phyloP scores from a whole-genome alignment of 768 basidiomycete genomes.

The Rickenella mellea region DNA sequence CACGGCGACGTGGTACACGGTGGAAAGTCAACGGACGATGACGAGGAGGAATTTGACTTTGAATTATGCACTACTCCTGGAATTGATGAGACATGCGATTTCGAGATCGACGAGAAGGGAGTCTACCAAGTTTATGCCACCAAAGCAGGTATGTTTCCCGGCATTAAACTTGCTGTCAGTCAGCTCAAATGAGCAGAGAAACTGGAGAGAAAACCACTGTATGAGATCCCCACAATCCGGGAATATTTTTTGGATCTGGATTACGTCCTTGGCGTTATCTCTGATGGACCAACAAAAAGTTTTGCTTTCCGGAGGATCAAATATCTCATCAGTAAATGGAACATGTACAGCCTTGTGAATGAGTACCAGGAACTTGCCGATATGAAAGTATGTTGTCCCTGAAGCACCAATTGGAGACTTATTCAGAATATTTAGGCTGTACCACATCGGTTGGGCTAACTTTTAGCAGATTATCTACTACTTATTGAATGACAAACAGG shows the following conservation, averaged over 20 bases:
- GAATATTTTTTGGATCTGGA: constrained; percentile 98
- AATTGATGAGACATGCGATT: constrained; percentile 46
- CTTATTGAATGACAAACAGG: constrained; percentile 27
- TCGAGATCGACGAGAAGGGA: constrained; percentile 76
- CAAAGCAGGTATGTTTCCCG: constrained; percentile 20
- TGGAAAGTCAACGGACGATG: constrained; percentile 40
- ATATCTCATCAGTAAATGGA: constrained; percentile 89
- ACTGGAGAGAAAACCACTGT: constrained; percentile 49
- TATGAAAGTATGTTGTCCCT: constrained; percentile 71
- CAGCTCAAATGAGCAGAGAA: constrained; percentile 9
- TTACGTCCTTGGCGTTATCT: constrained; percentile 80
- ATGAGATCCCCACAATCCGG: constrained; percentile 73
- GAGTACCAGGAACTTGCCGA: constrained; percentile 91
- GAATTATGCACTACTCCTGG: constrained; percentile 69
- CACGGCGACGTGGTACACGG: too few relatives aligned
- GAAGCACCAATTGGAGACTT: neutral
- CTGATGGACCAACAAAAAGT: constrained; percentile 93
- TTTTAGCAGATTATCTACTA: neutral
- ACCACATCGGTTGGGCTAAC: constrained; percentile 58
- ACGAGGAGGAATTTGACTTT: constrained; percentile 54
- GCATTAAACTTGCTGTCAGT: neutral
- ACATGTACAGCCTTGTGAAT: constrained; percentile 85
- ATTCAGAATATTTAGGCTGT: constrained; percentile 38
- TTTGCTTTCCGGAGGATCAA: constrained; percentile 88
- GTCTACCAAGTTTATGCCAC: constrained; percentile 78